These are phyloP conservation scores for Rickenella mellea DNA, from an alignment of 768 basidiomycete genomes.

Conservation along the genomic window DNA sequence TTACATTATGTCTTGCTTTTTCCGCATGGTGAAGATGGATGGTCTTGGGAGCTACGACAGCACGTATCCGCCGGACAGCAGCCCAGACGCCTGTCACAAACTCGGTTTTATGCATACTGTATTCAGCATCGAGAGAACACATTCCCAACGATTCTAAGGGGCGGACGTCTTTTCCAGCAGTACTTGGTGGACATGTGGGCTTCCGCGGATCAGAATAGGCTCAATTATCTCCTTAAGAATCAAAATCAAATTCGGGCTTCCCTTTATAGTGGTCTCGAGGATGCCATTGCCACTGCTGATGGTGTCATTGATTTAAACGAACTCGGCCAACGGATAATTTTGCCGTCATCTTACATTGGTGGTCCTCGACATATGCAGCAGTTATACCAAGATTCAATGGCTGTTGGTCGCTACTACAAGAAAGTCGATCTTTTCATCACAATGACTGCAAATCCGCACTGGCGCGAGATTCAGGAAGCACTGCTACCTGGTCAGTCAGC, in stretches of 20 bases:
- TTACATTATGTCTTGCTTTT: constrained; percentile 38
- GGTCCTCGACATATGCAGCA: constrained; percentile 34
- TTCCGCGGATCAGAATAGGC: constrained; percentile 27
- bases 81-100: constrained; percentile 19
- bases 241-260: constrained; percentile 25
- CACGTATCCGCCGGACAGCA: too few relatives aligned
- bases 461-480: constrained; percentile 33
- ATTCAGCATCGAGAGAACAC: constrained; percentile 19
- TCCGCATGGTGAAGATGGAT: constrained; percentile 28
- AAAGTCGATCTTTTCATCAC: constrained; percentile 41
- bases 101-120: constrained; percentile 24
- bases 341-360: constrained; percentile 34
- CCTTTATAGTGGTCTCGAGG: too few relatives aligned
- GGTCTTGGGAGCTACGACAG: constrained; percentile 17
- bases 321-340: constrained; percentile 23
- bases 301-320: constrained; percentile 21
- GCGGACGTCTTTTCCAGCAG: constrained; percentile 39
- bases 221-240: constrained; percentile 25
- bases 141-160: too few relatives aligned
- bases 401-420: constrained; percentile 25
- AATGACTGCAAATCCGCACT: constrained; percentile 41
- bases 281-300: constrained; percentile 23
- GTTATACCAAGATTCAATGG: constrained; percentile 35
- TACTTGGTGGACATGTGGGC: constrained; percentile 38
- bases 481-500: constrained; percentile 29